Conservation (phyloP, 1,284 basidiomycete species). For the Tylopilus sp. region DNA sequence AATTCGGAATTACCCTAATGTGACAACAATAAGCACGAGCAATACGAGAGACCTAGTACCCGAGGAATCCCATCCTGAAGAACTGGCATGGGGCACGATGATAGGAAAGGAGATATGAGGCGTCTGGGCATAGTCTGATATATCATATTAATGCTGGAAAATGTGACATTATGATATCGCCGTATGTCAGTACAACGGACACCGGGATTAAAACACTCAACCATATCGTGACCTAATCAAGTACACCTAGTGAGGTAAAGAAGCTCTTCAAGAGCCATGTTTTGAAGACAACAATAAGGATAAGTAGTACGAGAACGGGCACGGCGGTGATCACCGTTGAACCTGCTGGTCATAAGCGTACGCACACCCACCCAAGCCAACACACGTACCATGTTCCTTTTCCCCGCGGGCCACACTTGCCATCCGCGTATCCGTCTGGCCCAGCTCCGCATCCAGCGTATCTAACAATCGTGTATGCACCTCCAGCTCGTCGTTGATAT, state of each 20-base stretch:
- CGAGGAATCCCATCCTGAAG: too few species aligned
- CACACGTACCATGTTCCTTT: slow-evolving; percentile 77
- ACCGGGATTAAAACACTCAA: neutral
- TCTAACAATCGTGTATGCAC: slow-evolving; percentile 82
- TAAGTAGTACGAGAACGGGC: slow-evolving; percentile 78
- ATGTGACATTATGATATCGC: slow-evolving; percentile 34
- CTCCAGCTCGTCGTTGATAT: slow-evolving; percentile 88
- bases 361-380: neutral
- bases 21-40: too few species aligned
- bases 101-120: too few species aligned
- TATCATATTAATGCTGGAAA: too few species aligned
- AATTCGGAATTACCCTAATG: too few species aligned
- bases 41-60: too few species aligned
- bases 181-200: slow-evolving; percentile 22
- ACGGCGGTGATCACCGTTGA: slow-evolving; percentile 79
- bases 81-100: too few species aligned
- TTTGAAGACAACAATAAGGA: slow-evolving; percentile 87
- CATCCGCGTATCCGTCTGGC: slow-evolving; percentile 71
- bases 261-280: slow-evolving; percentile 54
- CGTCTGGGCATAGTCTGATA: too few species aligned
- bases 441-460: slow-evolving; percentile 81
- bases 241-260: neutral
- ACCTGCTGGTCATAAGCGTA: slow-evolving; percentile 50
- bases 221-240: neutral
- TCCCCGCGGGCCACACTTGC: slow-evolving; percentile 80